These are phyloP conservation scores for Aspergillus melleus DNA, from an alignment of 2,329 filamentous ascomycete species.

Conservation along the genomic window DNA sequence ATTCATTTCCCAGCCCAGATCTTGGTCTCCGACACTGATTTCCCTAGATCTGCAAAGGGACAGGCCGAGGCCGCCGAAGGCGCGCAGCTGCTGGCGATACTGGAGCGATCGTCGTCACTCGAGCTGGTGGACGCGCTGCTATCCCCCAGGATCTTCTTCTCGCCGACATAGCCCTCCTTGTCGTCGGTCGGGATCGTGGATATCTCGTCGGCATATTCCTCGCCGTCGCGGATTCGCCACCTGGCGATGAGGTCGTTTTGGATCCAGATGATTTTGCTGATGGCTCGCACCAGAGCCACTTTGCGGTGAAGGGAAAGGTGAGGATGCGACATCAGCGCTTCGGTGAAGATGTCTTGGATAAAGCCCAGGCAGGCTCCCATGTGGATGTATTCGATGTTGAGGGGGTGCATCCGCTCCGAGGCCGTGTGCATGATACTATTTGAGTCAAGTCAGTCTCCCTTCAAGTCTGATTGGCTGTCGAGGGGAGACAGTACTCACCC, in stretches of 20 bases:
- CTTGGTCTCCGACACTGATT: constrained; percentile 28
- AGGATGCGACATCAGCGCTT: constrained; percentile 72
- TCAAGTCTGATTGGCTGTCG: not conserved
- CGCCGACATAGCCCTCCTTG: constrained; percentile 64
- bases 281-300: constrained; percentile 70
- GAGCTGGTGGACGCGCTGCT: constrained; percentile 27
- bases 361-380: constrained; percentile 71
- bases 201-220: constrained; percentile 55
- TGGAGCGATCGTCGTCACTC: constrained; percentile 31
- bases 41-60: constrained; percentile 32
- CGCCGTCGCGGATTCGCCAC: constrained; percentile 72
- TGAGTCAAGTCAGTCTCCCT: not conserved
- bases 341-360: constrained; percentile 74
- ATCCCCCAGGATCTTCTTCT: constrained; percentile 55
- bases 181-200: constrained; percentile 50
- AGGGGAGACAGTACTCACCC: constrained; percentile 52
- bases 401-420: constrained; percentile 66
- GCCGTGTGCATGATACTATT: constrained; percentile 76
- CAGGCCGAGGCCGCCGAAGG: constrained; percentile 25
- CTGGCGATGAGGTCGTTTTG: constrained; percentile 85
- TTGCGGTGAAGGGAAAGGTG: constrained; percentile 67
- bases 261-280: constrained; percentile 83
- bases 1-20: constrained; percentile 27
- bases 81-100: constrained; percentile 24
- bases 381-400: constrained; percentile 80